A percentile compares a stretch with the other conserved stretches of the same genome.
Evolutionary conservation across 2,329 filamentous ascomycete species (phyloP).

Genomic region (Chaetomium globosum): DNA sequence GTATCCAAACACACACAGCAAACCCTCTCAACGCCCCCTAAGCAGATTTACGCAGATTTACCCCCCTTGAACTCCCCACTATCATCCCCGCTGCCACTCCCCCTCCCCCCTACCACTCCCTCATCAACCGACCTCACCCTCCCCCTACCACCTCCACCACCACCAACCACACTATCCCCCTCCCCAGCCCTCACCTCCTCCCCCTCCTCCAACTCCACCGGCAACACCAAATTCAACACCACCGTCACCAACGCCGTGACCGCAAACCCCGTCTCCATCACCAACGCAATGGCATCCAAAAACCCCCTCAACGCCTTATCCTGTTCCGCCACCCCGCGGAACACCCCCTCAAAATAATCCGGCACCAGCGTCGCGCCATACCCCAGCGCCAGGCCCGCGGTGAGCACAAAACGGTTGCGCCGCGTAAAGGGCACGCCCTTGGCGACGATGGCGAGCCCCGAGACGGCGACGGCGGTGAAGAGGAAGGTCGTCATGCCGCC

Average conservation of each 20-base stretch:
- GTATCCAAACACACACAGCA: constrained; percentile 12
- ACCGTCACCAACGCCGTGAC: constrained; percentile 74
- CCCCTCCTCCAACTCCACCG: constrained; percentile 74
- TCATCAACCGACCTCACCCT: background rate
- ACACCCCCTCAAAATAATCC: constrained; percentile 69
- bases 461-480: constrained; percentile 74
- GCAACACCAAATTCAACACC: constrained; percentile 71
- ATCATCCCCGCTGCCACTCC: background rate
- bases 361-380: constrained; percentile 70
- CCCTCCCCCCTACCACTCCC: background rate
- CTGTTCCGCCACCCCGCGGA: constrained; percentile 66
- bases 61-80: constrained; percentile 11
- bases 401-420: constrained; percentile 79
- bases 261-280: constrained; percentile 76
- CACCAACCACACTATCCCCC: constrained; percentile 39
- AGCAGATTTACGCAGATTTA: constrained; percentile 13
- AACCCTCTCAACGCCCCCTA: background rate
- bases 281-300: constrained; percentile 70
- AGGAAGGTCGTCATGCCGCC: constrained; percentile 80
- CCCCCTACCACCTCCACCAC: background rate
- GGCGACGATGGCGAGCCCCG: constrained; percentile 74
- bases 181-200: constrained; percentile 72
- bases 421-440: constrained; percentile 72
- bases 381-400: constrained; percentile 71
- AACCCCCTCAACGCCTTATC: constrained; percentile 72